phyloP scores from a whole-genome alignment of 2,329 filamentous ascomycete genomes.

The Talaromyces sp. region DNA sequence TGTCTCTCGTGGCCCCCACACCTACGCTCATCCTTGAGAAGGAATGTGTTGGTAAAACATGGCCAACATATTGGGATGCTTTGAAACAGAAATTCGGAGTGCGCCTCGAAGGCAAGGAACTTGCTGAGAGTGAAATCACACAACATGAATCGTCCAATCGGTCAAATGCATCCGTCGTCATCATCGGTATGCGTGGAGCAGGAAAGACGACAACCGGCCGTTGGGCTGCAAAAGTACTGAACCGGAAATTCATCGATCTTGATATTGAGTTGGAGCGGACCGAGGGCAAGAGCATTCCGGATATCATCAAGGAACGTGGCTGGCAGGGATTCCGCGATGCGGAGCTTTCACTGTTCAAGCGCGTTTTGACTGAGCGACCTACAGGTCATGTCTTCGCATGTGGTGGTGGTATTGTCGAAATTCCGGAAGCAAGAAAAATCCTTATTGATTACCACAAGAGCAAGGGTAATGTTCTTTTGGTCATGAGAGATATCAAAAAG shows the following conservation, averaged over 20 bases:
- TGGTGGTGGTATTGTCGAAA: constrained; percentile 89
- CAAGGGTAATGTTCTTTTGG: constrained; percentile 78
- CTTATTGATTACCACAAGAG: constrained; percentile 66
- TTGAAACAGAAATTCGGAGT: constrained; percentile 73
- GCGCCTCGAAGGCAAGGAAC: constrained; percentile 68
- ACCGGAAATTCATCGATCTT: constrained; percentile 75
- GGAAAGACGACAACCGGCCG: constrained; percentile 91
- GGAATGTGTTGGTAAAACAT: constrained; percentile 93
- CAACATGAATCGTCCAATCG: constrained; percentile 37
- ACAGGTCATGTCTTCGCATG: constrained; percentile 82
- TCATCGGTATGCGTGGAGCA: constrained; percentile 95
- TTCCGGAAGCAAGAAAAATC: constrained; percentile 68
- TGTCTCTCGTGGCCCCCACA: constrained; percentile 65
- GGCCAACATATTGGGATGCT: constrained; percentile 98
- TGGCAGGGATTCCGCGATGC: constrained; percentile 85
- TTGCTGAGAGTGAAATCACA: constrained; percentile 34
- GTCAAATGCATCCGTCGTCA: constrained; percentile 67
- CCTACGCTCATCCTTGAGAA: constrained; percentile 78
- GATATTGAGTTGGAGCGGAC: constrained; percentile 78
- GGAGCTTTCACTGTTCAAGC: constrained; percentile 69
- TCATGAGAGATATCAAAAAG: constrained; percentile 80
- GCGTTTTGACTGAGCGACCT: constrained; percentile 68
- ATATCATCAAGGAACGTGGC: constrained; percentile 71
- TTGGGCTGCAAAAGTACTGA: constrained; percentile 73
- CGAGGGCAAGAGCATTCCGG: constrained; percentile 71